phyloP scores from a whole-genome alignment of 2,329 filamentous ascomycete genomes.

The Penicillium sp. region DNA sequence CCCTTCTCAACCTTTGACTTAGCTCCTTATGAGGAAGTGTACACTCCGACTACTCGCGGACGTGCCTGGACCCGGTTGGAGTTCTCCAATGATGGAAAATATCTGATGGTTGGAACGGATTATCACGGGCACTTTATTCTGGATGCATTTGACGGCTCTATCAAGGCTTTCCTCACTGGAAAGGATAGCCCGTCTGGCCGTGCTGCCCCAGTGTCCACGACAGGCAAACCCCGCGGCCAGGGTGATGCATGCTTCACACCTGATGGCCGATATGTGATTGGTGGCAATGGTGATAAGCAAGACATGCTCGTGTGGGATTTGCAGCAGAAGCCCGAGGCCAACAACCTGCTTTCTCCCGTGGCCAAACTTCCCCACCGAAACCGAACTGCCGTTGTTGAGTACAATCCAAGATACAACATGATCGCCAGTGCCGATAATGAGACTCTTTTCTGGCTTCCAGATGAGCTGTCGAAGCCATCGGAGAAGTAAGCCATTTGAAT shows the following conservation, averaged over 20 bases:
- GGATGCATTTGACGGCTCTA: conserved; percentile 82
- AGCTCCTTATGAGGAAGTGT: conserved; percentile 55
- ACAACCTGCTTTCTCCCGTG: conserved; percentile 51
- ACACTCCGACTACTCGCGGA: conserved; percentile 49
- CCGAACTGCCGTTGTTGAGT: conserved; percentile 72
- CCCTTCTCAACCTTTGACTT: conserved; percentile 88
- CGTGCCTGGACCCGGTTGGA: conserved; percentile 81
- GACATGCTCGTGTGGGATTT: conserved; percentile 88
- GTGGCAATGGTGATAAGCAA: conserved; percentile 66
- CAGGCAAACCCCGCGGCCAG: conserved; percentile 54
- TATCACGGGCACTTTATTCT: conserved; percentile 84
- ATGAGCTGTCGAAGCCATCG: conserved; percentile 48
- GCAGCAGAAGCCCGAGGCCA: conserved; percentile 54
- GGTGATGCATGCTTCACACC: conserved; percentile 86
- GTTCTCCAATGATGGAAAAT: conserved; percentile 94
- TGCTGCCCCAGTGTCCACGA: conserved; percentile 52
- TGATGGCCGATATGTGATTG: conserved; percentile 84
- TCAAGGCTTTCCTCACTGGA: conserved; percentile 69
- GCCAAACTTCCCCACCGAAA: conserved; percentile 48
- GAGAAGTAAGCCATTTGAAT: conserved; percentile 29
- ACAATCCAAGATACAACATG: conserved; percentile 90
- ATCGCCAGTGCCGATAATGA: conserved; percentile 88
- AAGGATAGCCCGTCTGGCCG: conserved; percentile 50
- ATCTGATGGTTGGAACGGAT: conserved; percentile 78
- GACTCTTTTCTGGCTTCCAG: conserved; percentile 73